phyloP scores from a whole-genome alignment of 2,329 filamentous ascomycete species.

The Torrubiellomyces zombiae region DNA sequence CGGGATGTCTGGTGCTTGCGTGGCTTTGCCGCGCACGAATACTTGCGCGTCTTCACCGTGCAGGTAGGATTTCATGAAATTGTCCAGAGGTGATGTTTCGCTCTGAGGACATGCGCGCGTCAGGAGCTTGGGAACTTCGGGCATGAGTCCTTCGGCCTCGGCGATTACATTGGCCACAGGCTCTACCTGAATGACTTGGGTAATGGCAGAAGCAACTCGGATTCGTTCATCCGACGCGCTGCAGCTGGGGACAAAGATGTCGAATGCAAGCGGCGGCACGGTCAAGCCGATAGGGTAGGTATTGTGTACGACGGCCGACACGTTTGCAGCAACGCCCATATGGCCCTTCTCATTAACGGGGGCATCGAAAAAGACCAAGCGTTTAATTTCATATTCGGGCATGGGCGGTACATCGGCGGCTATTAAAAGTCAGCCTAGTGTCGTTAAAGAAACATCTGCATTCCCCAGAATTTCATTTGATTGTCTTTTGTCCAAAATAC shows the following conservation, averaged over 20 bases:
- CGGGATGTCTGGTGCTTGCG: too few species aligned
- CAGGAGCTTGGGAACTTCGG: constrained; percentile 56
- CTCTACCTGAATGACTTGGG: constrained; percentile 46
- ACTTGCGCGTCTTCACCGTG: constrained; percentile 63
- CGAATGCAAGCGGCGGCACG: constrained; percentile 67
- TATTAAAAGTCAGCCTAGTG: constrained; percentile 22
- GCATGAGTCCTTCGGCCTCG: constrained; percentile 55
- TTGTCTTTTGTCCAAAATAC: constrained; percentile 42
- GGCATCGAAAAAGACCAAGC: constrained; percentile 64
- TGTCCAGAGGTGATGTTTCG: constrained; percentile 67
- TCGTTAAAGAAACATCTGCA: too few species aligned
- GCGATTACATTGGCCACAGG: constrained; percentile 52
- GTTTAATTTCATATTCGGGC: constrained; percentile 68
- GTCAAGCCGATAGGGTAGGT: constrained; percentile 61
- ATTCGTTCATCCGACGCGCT: constrained; percentile 55
- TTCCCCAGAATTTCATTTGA: constrained; percentile 16
- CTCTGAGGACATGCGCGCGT: constrained; percentile 60
- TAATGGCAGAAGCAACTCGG: constrained; percentile 59
- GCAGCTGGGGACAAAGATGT: constrained; percentile 75
- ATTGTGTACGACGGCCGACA: constrained; percentile 56
- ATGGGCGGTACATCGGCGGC: constrained; percentile 57
- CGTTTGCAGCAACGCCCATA: constrained; percentile 63
- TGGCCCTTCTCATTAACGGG: constrained; percentile 27
- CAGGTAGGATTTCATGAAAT: constrained; percentile 66
- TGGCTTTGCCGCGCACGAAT: constrained; percentile 69